A percentile compares a stretch with the other conserved stretches of the same genome.
Conservation (phyloP, 306 rosid species). For the Cyamopsis tetragonoloba region DNA sequence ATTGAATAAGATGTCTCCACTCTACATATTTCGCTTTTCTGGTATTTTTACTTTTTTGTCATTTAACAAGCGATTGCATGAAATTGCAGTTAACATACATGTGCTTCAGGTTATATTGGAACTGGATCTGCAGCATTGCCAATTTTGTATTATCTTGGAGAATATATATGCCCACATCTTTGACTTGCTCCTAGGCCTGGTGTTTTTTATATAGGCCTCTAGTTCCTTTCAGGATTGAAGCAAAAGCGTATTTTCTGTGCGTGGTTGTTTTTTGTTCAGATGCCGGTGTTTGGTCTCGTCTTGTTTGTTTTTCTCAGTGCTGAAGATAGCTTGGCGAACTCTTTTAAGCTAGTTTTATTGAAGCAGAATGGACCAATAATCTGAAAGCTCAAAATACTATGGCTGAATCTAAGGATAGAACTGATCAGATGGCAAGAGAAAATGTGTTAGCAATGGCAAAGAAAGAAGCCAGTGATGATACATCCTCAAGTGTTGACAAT, state of each 20-base stretch:
- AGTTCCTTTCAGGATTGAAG: background rate
- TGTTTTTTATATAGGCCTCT: slow-evolving; percentile 8
- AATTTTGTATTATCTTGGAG: background rate
- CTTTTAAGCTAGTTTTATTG: slow-evolving; percentile 14
- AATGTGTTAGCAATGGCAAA: slow-evolving; percentile 28
- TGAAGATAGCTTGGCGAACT: slow-evolving; percentile 24
- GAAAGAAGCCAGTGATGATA: slow-evolving; percentile 33
- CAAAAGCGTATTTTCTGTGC: background rate
- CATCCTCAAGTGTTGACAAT: slow-evolving; percentile 35
- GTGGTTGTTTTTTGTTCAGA: background rate
- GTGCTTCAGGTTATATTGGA: slow-evolving; percentile 18
- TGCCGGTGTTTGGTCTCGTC: slow-evolving; percentile 5
- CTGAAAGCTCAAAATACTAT: slow-evolving; percentile 8
- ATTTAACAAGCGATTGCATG: background rate
- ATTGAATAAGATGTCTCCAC: background rate
- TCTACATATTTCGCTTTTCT: background rate
- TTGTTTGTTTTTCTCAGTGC: background rate
- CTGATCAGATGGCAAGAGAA: slow-evolving; percentile 46
- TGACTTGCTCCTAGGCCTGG: slow-evolving; percentile 3
- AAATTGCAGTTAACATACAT: background rate
- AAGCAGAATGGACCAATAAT: slow-evolving; percentile 33
- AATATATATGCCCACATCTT: background rate
- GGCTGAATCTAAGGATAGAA: slow-evolving; percentile 20
- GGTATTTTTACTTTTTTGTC: background rate
- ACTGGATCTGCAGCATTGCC: slow-evolving; percentile 12